Percentiles rank a stretch among this genome's conserved stretches.
Evolutionary conservation across 805 yeast species (phyloP).

Genomic region (Suhomyces faveliae): DNA sequence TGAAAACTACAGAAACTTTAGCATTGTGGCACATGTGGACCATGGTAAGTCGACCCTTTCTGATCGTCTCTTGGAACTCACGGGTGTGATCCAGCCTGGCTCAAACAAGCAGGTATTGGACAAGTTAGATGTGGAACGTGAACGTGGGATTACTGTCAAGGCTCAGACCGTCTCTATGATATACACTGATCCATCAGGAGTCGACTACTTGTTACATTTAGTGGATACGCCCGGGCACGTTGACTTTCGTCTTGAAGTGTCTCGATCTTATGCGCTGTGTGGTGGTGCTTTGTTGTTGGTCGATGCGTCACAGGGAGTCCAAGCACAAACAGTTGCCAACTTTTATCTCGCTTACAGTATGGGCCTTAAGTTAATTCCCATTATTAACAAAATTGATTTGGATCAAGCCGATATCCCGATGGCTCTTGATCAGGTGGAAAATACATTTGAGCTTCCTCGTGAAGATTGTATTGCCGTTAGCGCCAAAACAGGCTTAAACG

Average conservation of each 20-base stretch:
- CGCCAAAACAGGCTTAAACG: slow-evolving; percentile 87
- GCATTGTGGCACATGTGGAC: slow-evolving; percentile 95
- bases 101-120: slow-evolving; percentile 82
- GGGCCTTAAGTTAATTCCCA: slow-evolving; percentile 79
- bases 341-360: slow-evolving; percentile 85
- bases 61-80: slow-evolving; percentile 81
- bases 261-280: slow-evolving; percentile 92
- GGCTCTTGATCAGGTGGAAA: slow-evolving; percentile 81
- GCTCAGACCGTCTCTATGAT: slow-evolving; percentile 97
- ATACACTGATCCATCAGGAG: slow-evolving; percentile 54
- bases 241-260: slow-evolving; percentile 90
- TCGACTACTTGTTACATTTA: slow-evolving; percentile 81
- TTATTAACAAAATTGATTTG: slow-evolving; percentile 87
- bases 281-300: slow-evolving; percentile 89
- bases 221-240: slow-evolving; percentile 99
- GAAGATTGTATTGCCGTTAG: slow-evolving; percentile 80
- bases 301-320: slow-evolving; percentile 95
- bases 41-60: slow-evolving; percentile 87
- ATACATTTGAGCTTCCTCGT: slow-evolving; percentile 74
- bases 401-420: slow-evolving; percentile 81
- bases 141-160: slow-evolving; percentile 93
- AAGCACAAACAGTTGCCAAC: slow-evolving; percentile 98
- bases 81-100: slow-evolving; percentile 83
- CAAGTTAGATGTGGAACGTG: slow-evolving; percentile 90
- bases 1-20: slow-evolving; percentile 81